Evolutionary conservation across 768 basidiomycete genomes (phyloP), one percentile per base, ranked within the genome.

Genomic region (Cytidiella melzeri): DNA sequence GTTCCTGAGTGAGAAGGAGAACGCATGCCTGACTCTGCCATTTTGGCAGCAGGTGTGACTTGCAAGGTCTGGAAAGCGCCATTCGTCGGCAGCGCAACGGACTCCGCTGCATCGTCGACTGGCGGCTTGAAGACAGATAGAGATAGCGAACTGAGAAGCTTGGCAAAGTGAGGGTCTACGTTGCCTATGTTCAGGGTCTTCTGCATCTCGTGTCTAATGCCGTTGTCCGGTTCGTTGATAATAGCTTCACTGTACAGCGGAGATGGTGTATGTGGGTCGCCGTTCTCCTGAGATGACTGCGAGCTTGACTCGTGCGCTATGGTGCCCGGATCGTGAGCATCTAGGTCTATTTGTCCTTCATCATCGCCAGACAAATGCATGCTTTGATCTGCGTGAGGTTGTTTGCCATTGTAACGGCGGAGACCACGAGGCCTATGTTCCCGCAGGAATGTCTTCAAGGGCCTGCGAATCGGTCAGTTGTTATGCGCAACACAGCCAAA

Each of bases 81-180:
- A 7, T 34, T 15, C 30, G 15, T 7, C 7, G 30, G 9, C 30
- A 15, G 30, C 30, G 15, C 30, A 7, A 15, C 40, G 4, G 15
- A 10, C n/a, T 46, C 39, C 26, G 23, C 37, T n/a, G 40, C 13
- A 24, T 46, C 20, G 9, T 45, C 41, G 13, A 18, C 37, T 9
- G 50, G 41, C 57, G 48, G 36, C 50, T 51, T 37, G 15, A 65
- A 64, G 10, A 70, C 73, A 9, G 86, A 87, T 41, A 80, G 63
- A 5, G 80, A 78, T 43, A 88, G 69, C 4, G 78, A 79, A 40
- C 72, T 77, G 44, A 89, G 68, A 6, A 89, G 70, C 25, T 79
- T 74, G 18, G 85, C 84, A 61, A 89, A 77, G 54, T 87, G 84
- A 26, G 84, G 82, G 60, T 88, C 84, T 55, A 84, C 64, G 43